These are phyloP conservation scores for Exserohilum rostratum DNA, from an alignment of 2,329 filamentous ascomycete species.

Conservation along the genomic window DNA sequence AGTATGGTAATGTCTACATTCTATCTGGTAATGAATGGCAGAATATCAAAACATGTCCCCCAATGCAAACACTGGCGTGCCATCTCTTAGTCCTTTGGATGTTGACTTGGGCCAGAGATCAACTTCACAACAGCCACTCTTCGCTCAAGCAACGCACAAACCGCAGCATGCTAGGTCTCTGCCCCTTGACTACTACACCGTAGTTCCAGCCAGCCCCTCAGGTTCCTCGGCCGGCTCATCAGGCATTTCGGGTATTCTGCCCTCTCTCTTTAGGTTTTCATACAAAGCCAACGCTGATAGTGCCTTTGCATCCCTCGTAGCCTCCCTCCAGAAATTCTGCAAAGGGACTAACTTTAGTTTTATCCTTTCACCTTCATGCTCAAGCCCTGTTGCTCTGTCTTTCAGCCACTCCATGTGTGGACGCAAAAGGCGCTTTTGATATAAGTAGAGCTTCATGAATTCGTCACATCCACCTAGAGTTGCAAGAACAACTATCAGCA, in stretches of 20 bases:
- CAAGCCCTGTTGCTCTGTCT: slow-evolving; percentile 61
- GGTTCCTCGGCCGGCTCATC: slow-evolving; percentile 20
- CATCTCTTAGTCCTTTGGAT: no score
- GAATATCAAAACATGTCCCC: no score
- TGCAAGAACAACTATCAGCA: slow-evolving; percentile 27
- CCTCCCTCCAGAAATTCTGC: slow-evolving; percentile 60
- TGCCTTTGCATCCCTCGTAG: slow-evolving; percentile 61
- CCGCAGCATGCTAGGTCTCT: not conserved
- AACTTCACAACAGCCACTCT: not conserved
- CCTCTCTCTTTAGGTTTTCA: slow-evolving; percentile 57
- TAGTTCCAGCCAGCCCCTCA: not conserved
- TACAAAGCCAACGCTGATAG: slow-evolving; percentile 63
- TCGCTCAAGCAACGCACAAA: not conserved
- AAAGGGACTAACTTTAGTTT: slow-evolving; percentile 62
- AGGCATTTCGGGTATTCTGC: slow-evolving; percentile 45
- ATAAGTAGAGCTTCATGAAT: slow-evolving; percentile 63
- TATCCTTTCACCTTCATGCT: slow-evolving; percentile 64
- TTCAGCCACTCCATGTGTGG: slow-evolving; percentile 57
- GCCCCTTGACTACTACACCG: no score
- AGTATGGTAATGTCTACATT: no score
- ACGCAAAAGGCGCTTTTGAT: slow-evolving; percentile 58
- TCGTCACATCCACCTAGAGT: slow-evolving; percentile 63
- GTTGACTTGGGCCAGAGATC: no score
- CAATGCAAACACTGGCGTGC: no score
- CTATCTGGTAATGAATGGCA: no score